Conservation (phyloP, 73 alveolate genomes). For the Diophrys sp. region DNA sequence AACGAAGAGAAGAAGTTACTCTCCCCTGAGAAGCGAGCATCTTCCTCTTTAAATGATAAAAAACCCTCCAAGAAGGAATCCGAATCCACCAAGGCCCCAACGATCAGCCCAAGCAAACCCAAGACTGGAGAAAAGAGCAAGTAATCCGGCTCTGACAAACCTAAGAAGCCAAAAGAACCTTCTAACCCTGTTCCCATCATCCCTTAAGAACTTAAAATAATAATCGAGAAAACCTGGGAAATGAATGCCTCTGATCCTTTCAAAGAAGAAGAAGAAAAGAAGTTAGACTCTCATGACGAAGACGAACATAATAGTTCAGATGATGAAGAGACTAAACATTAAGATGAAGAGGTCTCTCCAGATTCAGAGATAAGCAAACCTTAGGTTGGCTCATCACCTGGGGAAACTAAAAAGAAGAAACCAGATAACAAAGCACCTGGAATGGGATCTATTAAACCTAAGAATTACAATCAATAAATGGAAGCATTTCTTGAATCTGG, state of each 20-base stretch:
- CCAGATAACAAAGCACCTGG: slow-evolving; percentile 1
- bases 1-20: neutral
- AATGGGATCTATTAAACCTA: slow-evolving; percentile 44
- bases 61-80: no score
- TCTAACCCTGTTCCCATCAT: neutral
- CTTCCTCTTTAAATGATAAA: no score
- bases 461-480: slow-evolving; percentile 62
- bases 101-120: no score
- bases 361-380: neutral
- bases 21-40: no score
- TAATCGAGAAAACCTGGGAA: neutral
- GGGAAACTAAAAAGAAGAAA: slow-evolving; percentile 26
- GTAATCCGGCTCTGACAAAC: no score
- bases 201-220: neutral
- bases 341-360: slow-evolving; percentile 7
- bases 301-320: slow-evolving; percentile 20
- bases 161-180: no score
- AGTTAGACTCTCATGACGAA: slow-evolving; percentile 4
- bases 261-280: slow-evolving; percentile 1
- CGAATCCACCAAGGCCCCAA: no score
- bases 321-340: slow-evolving; percentile 29
- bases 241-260: neutral
- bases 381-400: neutral
- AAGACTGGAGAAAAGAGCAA: no score
- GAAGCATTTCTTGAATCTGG: slow-evolving; percentile 60